A percentile compares a stretch with the other conserved stretches of the same genome.
phyloP scores from a whole-genome alignment of 2,329 filamentous ascomycete genomes.

The Trichoderma sp. region DNA sequence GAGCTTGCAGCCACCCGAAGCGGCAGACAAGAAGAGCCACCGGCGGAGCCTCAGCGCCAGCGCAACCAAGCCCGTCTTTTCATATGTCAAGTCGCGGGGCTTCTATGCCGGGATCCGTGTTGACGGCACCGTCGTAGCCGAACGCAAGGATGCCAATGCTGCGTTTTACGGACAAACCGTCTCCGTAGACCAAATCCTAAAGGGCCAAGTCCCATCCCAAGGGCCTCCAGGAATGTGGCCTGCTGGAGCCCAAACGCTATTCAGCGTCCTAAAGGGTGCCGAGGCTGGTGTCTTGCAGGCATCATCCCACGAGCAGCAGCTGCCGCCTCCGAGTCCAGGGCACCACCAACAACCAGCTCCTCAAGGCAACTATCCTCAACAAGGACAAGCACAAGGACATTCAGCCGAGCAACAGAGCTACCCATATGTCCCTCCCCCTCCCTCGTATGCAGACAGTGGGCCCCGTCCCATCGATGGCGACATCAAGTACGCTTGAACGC shows the following conservation, averaged over 20 bases:
- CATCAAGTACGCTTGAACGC: conserved; percentile 18
- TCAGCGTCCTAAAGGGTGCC: conserved; percentile 33
- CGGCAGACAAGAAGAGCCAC: conserved; percentile 28
- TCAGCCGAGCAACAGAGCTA: not conserved
- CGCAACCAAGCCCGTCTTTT: conserved; percentile 45
- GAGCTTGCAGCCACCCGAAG: conserved; percentile 29
- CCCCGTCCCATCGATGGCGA: conserved; percentile 16
- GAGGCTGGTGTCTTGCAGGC: conserved; percentile 29
- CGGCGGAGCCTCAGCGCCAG: conserved; percentile 32
- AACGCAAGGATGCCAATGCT: conserved; percentile 84
- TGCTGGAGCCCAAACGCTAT: conserved; percentile 30
- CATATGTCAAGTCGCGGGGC: conserved; percentile 83
- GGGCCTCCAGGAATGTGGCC: conserved; percentile 33
- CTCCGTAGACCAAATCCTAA: conserved; percentile 46
- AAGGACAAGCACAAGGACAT: not conserved
- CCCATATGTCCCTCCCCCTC: not conserved
- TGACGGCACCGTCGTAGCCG: conserved; percentile 82
- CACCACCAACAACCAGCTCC: not conserved
- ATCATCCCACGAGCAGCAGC: conserved; percentile 9
- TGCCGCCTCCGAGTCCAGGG: not conserved
- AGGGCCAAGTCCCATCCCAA: conserved; percentile 37
- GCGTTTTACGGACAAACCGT: conserved; percentile 72
- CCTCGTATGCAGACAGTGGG: conserved; percentile 8
- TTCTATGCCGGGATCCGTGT: conserved; percentile 85
- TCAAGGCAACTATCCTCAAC: not conserved